These are phyloP conservation scores for Aspergillus heteromorphus DNA, from an alignment of 495 filamentous ascomycete species.

Conservation along the genomic window DNA sequence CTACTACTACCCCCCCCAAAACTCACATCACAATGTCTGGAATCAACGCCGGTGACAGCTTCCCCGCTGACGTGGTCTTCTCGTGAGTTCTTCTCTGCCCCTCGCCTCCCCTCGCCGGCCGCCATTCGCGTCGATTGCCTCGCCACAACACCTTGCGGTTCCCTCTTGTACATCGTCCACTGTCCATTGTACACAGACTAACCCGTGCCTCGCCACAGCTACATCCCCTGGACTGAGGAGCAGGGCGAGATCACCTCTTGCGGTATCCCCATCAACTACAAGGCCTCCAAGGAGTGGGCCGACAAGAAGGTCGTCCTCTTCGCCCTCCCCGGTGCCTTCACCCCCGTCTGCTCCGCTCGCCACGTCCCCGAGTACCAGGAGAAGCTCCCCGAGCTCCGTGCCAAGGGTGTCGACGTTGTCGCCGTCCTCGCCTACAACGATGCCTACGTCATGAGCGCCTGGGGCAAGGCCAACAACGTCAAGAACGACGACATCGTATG, in stretches of 20 bases:
- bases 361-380: constrained; percentile 84
- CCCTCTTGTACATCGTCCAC: too few relatives aligned
- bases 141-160: not conserved
- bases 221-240: constrained; percentile 61
- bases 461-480: constrained; percentile 89
- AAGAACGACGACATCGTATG: constrained; percentile 74
- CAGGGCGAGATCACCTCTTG: constrained; percentile 61
- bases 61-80: constrained; percentile 76
- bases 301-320: constrained; percentile 90
- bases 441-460: constrained; percentile 88
- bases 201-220: constrained; percentile 41
- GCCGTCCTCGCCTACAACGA: constrained; percentile 87
- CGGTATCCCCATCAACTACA: constrained; percentile 71
- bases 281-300: constrained; percentile 81
- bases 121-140: constrained; percentile 3
- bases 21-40: constrained; percentile 54
- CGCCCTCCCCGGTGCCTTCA: constrained; percentile 90
- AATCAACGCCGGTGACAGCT: constrained; percentile 74
- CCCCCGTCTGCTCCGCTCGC: constrained; percentile 80
- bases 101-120: constrained; percentile 5
- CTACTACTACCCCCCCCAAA: constrained; percentile 6
- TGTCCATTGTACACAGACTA: constrained; percentile 1
- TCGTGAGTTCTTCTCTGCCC: constrained; percentile 42
- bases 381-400: constrained; percentile 65
- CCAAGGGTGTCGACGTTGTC: constrained; percentile 82